Percentiles rank a stretch among this genome's conserved stretches.
phyloP scores from a whole-genome alignment of 1,284 basidiomycete species.

The Sporisorium reilianum region DNA sequence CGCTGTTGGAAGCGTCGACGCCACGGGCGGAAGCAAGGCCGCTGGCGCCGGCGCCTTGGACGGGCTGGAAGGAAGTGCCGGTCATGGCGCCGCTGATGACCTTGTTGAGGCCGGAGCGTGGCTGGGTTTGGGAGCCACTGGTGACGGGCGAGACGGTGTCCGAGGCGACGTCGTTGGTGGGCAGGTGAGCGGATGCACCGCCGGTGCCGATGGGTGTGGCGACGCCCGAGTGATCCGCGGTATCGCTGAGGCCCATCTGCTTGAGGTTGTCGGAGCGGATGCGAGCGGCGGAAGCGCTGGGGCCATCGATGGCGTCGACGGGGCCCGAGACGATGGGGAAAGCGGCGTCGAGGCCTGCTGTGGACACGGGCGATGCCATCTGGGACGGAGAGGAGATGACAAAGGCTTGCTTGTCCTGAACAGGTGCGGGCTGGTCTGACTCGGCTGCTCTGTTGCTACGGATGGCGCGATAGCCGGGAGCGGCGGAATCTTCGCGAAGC shows the following conservation, averaged over 20 bases:
- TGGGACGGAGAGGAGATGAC: constrained; percentile 28
- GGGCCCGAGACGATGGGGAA: constrained; percentile 31
- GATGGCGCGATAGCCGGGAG: constrained; percentile 50
- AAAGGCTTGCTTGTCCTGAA: constrained; percentile 1
- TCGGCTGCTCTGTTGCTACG: constrained; percentile 8
- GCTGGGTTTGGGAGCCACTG: constrained; percentile 17
- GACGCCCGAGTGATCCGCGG: constrained; percentile 41
- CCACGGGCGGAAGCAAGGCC: constrained; percentile 58
- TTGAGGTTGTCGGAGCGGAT: constrained; percentile 47
- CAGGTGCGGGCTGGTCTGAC: constrained; percentile 14
- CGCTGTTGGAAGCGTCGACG: constrained; percentile 38
- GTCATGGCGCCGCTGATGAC: constrained; percentile 48
- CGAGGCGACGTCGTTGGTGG: constrained; percentile 12
- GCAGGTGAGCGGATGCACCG: constrained; percentile 27
- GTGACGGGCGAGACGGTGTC: constrained; percentile 29
- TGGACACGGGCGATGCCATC: constrained; percentile 25
- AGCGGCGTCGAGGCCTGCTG: constrained; percentile 6
- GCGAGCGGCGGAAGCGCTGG: constrained; percentile 36
- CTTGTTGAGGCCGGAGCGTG: constrained; percentile 42
- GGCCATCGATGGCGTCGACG: constrained; percentile 40
- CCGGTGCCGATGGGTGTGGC: constrained; percentile 53
- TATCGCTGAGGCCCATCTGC: constrained; percentile 42
- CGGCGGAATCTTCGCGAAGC: constrained; percentile 47
- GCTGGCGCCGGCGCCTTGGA: constrained; percentile 54
- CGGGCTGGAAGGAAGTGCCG: constrained; percentile 38